A percentile compares a stretch with the other conserved stretches of the same genome.
Conservation (phyloP, 1,284 basidiomycete species). For the Leccinum variabile region DNA sequence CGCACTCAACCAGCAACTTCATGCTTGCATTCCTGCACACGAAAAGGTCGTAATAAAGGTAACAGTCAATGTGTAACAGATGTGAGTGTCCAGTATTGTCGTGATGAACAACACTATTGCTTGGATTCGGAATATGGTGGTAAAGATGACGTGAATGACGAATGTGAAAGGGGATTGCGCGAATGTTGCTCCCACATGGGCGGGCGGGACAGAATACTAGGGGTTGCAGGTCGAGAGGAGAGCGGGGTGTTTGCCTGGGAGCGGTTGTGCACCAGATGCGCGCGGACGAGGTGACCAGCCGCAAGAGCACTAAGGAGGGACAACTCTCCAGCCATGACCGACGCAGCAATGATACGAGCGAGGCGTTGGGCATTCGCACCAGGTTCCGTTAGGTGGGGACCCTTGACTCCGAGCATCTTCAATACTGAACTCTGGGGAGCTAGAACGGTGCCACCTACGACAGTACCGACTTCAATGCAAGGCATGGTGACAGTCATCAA, state of each 20-base stretch:
- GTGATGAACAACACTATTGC: slow-evolving; percentile 13
- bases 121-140: slow-evolving; percentile 35
- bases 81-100: slow-evolving; percentile 11
- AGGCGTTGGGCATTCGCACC: slow-evolving; percentile 87
- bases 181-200: slow-evolving; percentile 25
- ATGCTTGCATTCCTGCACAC: not conserved
- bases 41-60: slow-evolving; percentile 22
- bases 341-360: slow-evolving; percentile 83
- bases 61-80: slow-evolving; percentile 23
- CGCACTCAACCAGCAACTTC: not conserved
- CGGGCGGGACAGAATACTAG: slow-evolving; percentile 37
- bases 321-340: slow-evolving; percentile 94
- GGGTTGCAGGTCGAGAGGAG: slow-evolving; percentile 61
- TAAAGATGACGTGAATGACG: slow-evolving; percentile 34
- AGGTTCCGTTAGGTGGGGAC: slow-evolving; percentile 80
- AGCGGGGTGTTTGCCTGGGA: slow-evolving; percentile 69
- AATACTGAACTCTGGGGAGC: slow-evolving; percentile 85
- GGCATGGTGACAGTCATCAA: slow-evolving; percentile 94
- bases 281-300: slow-evolving; percentile 87
- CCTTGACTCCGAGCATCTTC: slow-evolving; percentile 88
- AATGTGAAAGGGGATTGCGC: slow-evolving; percentile 25
- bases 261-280: slow-evolving; percentile 86
- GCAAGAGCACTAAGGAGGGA: slow-evolving; percentile 88
- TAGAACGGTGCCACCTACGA: slow-evolving; percentile 94
- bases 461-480: slow-evolving; percentile 94